Conservation (phyloP, 2,329 filamentous ascomycete species). For the Elsinoe batatas region DNA sequence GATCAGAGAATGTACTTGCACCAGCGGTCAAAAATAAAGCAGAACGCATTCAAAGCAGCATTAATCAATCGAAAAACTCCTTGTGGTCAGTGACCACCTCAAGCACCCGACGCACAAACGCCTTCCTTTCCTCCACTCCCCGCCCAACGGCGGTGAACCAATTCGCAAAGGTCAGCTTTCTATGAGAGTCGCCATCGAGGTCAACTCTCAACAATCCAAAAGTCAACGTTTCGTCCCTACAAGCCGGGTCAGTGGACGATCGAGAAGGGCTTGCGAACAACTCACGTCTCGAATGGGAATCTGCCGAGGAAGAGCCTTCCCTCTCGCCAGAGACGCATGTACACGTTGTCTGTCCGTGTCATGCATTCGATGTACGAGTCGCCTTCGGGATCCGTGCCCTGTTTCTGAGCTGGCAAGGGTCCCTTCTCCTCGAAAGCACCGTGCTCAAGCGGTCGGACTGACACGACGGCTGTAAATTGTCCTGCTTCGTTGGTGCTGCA, state of each 20-base stretch:
- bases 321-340: constrained; percentile 2
- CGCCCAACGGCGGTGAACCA: not conserved
- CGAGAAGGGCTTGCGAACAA: not conserved
- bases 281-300: not conserved
- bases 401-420: no score
- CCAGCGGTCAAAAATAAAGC: no score
- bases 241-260: no score
- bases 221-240: not conserved
- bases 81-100: not conserved
- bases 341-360: not conserved
- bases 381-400: not conserved
- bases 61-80: no score
- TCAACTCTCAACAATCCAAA: not conserved
- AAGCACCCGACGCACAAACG: not conserved
- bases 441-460: no score
- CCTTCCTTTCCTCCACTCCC: not conserved
- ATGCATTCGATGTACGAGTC: not conserved
- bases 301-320: not conserved
- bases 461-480: no score
- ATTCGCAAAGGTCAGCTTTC: not conserved
- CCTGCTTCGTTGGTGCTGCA: no score
- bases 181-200: not conserved
- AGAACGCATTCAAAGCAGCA: no score
- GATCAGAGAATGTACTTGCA: no score
- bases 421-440: no score